Conservation (phyloP, 805 yeast genomes). For the Wickerhamiella dianesei region DNA sequence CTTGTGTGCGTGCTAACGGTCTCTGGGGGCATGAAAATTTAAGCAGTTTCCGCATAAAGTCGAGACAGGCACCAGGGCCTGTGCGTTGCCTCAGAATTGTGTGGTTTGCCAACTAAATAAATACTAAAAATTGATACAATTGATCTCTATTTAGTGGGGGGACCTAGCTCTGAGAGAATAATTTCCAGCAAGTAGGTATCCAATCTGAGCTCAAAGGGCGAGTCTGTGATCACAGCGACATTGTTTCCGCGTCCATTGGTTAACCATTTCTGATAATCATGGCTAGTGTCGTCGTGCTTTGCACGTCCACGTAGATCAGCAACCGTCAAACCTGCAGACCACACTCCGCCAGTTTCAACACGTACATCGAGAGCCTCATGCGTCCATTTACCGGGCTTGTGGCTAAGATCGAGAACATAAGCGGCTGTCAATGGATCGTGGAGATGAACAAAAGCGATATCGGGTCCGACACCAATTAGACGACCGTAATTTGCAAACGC, state of each 20-base stretch:
- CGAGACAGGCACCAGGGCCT: too few species aligned
- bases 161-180: neutral
- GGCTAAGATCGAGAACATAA: conserved; percentile 19
- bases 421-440: conserved; percentile 31
- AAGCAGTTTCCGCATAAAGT: too few species aligned
- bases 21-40: too few species aligned
- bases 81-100: too few species aligned
- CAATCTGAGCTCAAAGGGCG: conserved; percentile 16
- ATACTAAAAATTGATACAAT: too few species aligned
- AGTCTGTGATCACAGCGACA: conserved; percentile 13
- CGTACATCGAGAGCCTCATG: conserved; percentile 24
- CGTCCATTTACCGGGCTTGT: conserved; percentile 13
- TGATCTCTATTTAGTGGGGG: neutral
- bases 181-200: conserved; percentile 4
- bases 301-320: conserved; percentile 26
- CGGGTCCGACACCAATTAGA: conserved; percentile 17
- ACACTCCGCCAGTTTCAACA: conserved; percentile 29
- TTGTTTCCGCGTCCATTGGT: conserved; percentile 18
- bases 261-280: conserved; percentile 20
- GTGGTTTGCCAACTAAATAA: too few species aligned
- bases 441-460: conserved; percentile 18
- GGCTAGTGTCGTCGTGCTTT: conserved; percentile 11
- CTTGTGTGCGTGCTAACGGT: too few species aligned
- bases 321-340: conserved; percentile 28
- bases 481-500: conserved; percentile 16